These are phyloP conservation scores for Conticribra guillardii DNA, from an alignment of 108 stramenopile genomes.

Conservation along the genomic window DNA sequence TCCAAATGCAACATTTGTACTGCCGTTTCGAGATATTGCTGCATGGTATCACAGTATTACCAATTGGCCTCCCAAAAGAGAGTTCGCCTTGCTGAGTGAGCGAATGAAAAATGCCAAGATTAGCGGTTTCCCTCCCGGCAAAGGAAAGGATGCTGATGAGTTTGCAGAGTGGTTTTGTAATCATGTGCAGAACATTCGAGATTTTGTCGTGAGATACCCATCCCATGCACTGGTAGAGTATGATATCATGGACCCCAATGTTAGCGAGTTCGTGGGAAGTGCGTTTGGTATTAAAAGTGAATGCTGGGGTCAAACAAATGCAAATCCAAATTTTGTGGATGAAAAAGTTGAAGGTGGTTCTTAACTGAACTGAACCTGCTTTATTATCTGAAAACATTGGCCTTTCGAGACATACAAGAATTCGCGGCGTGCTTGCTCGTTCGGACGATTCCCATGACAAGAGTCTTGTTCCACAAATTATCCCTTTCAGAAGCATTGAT, in stretches of 20 bases:
- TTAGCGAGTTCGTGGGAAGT: conserved; percentile 11
- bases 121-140: conserved; percentile 23
- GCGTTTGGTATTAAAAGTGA: conserved; percentile 23
- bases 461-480: too few species aligned
- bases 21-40: conserved; percentile 30
- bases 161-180: conserved; percentile 25
- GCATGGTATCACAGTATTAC: conserved; percentile 27
- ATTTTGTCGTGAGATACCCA: conserved; percentile 19
- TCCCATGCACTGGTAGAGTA: conserved; percentile 33
- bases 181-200: conserved; percentile 22
- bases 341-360: conserved; percentile 2
- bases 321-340: conserved; percentile 16
- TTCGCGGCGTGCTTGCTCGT: too few species aligned
- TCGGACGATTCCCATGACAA: too few species aligned
- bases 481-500: too few species aligned
- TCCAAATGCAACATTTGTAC: conserved; percentile 39
- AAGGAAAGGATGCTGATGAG: conserved; percentile 19
- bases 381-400: too few species aligned
- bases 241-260: conserved; percentile 15
- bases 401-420: too few species aligned
- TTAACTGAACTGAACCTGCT: too few species aligned
- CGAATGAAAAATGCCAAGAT: conserved; percentile 18
- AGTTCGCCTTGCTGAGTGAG: neutral
- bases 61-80: conserved; percentile 10
- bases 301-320: conserved; percentile 37